Evolutionary conservation across 805 yeast genomes (phyloP).

Genomic region (Saccharomyces kudriavzevii): DNA sequence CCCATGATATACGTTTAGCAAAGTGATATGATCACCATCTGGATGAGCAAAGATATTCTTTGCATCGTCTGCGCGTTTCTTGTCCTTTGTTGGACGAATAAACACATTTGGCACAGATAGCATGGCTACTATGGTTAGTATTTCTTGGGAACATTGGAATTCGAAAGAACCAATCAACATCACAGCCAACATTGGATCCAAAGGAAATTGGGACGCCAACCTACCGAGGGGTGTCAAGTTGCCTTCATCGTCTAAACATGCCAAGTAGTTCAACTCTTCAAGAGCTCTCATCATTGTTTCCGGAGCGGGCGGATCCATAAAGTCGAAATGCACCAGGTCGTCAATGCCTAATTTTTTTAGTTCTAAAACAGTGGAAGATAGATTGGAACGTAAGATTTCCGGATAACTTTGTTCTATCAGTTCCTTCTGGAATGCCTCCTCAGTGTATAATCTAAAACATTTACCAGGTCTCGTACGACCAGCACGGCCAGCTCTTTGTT

Average conservation of each 20-base stretch:
- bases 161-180: constrained; percentile 83
- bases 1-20: constrained; percentile 80
- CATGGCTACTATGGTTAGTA: constrained; percentile 81
- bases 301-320: constrained; percentile 99
- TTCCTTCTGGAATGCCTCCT: constrained; percentile 91
- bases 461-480: constrained; percentile 99
- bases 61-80: constrained; percentile 85
- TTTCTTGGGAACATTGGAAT: constrained; percentile 80
- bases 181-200: constrained; percentile 93
- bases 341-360: constrained; percentile 90
- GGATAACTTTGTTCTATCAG: constrained; percentile 93
- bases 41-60: constrained; percentile 84
- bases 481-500: constrained; percentile 99
- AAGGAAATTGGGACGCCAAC: constrained; percentile 83
- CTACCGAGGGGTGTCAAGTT: constrained; percentile 83
- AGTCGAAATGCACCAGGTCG: constrained; percentile 94
- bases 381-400: constrained; percentile 83
- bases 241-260: constrained; percentile 88
- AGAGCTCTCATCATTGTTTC: constrained; percentile 99
- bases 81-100: constrained; percentile 82
- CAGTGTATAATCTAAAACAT: constrained; percentile 92
- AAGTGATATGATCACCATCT: constrained; percentile 89
- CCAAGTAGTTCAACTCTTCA: constrained; percentile 85
- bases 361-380: constrained; percentile 86
- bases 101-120: constrained; percentile 91